Conservation (phyloP, 2,329 filamentous ascomycete species). For the Aureobasidium sp. region DNA sequence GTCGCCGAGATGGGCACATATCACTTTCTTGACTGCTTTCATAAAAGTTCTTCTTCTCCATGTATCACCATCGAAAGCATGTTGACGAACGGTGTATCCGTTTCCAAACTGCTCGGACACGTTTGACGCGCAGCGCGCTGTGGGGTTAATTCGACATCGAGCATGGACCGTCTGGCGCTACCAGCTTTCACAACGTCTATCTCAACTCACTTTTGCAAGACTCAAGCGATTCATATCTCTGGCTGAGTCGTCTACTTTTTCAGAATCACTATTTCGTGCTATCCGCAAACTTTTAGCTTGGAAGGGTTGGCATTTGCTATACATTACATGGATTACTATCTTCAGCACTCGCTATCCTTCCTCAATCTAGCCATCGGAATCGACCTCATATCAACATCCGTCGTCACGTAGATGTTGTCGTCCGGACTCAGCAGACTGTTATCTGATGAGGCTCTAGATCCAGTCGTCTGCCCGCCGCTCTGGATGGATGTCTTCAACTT, state of each 20-base stretch:
- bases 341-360: neutral
- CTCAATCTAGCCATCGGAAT: neutral
- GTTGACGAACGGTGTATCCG: neutral
- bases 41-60: neutral
- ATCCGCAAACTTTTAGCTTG: neutral
- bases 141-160: neutral
- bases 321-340: neutral
- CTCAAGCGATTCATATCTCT: neutral
- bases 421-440: neutral
- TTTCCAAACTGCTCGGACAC: neutral
- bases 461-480: neutral
- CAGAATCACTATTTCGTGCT: neutral
- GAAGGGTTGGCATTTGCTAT: neutral
- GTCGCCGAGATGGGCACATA: neutral
- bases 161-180: neutral
- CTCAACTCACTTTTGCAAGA: neutral
- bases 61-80: neutral
- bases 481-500: conserved; percentile 5
- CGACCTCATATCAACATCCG: conserved; percentile 5
- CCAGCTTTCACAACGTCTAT: neutral
- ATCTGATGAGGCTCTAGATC: neutral
- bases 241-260: neutral
- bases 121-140: neutral
- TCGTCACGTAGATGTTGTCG: conserved; percentile 11
- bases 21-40: neutral